Evolutionary conservation across 2,329 filamentous ascomycete species (phyloP), one percentile per base, ranked within the genome.

Genomic region (Neopestalotiopsis sp.): DNA sequence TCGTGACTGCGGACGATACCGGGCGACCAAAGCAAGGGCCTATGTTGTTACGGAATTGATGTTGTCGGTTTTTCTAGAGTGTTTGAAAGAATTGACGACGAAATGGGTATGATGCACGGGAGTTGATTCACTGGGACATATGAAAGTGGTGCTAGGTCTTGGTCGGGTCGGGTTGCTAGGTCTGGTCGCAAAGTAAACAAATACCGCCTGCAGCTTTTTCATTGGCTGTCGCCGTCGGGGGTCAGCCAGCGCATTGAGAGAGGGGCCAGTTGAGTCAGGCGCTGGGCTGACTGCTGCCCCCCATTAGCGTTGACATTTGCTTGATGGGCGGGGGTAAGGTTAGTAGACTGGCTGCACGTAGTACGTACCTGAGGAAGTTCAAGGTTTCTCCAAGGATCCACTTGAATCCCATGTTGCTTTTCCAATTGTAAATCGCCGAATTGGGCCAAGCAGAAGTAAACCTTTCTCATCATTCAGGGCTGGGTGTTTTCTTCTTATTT

Each of bases 131-230:
- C 57, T 38, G 4, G 13, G 40, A 38, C 7, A 9, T 45, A 6
- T 62, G 57, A 30, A 57, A 32, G 58, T 67, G 34, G 66, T 67
- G 66, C 52, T 67, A 28, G 24, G 66, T 58, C 34, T 40, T 13
- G n/a, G n/a, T 38, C 34, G 34, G 34, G 30, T 28, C 3, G 65
- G 61, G 66, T 62, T 67, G 66, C 66, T 52, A 28, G 24, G 24
- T 28, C 58, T 20, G 40, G 59, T 56, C 42, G 42, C 38, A 69
- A 38, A 69, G 68, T 69, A 69, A 69, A 69, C 68, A 69, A 69
- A 38, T 7, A 69, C 59, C 32, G 30, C n/a, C 13, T 52, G 40
- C 45, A 58, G 56, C 24, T 40, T 30, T 52, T 17, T 68, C 60
- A 68, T 68, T 68, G 67, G 67, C 24, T 57, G 45, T 14, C 12